Conservation (phyloP, 1,139 yeast species). For the Candida neerlandica region DNA sequence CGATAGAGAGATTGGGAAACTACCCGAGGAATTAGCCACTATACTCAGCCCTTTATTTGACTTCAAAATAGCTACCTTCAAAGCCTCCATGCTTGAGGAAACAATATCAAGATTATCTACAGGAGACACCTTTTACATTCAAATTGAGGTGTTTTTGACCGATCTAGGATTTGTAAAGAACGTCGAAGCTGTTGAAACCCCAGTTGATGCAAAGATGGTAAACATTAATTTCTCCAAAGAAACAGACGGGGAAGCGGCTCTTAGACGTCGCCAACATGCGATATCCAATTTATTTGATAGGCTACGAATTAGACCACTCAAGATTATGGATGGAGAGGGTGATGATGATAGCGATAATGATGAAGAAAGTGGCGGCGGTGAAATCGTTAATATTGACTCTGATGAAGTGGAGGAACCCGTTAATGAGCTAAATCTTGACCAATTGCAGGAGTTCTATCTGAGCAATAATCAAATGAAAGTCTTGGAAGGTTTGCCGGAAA, state of each 20-base stretch:
- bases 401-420: slow-evolving; percentile 16
- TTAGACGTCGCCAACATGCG: slow-evolving; percentile 60
- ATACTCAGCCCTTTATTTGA: slow-evolving; percentile 69
- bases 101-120: slow-evolving; percentile 57
- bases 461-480: slow-evolving; percentile 60
- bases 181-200: slow-evolving; percentile 16
- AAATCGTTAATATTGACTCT: slow-evolving; percentile 11
- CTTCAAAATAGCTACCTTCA: slow-evolving; percentile 55
- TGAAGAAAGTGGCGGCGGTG: slow-evolving; percentile 8
- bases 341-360: slow-evolving; percentile 17
- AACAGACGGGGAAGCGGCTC: slow-evolving; percentile 54
- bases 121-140: slow-evolving; percentile 72
- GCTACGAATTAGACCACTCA: slow-evolving; percentile 29
- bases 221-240: slow-evolving; percentile 41
- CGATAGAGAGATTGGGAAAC: slow-evolving; percentile 69
- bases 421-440: slow-evolving; percentile 64
- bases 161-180: slow-evolving; percentile 47
- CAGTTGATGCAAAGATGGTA: slow-evolving; percentile 12
- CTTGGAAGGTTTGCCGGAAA: slow-evolving; percentile 57
- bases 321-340: slow-evolving; percentile 17
- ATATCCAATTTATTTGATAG: slow-evolving; percentile 58
- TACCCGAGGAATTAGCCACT: slow-evolving; percentile 73
- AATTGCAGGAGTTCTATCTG: slow-evolving; percentile 72
- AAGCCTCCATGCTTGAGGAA: slow-evolving; percentile 62
- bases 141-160: slow-evolving; percentile 62